phyloP scores from a whole-genome alignment of 106 monocot genomes.

The Allium cepa region DNA sequence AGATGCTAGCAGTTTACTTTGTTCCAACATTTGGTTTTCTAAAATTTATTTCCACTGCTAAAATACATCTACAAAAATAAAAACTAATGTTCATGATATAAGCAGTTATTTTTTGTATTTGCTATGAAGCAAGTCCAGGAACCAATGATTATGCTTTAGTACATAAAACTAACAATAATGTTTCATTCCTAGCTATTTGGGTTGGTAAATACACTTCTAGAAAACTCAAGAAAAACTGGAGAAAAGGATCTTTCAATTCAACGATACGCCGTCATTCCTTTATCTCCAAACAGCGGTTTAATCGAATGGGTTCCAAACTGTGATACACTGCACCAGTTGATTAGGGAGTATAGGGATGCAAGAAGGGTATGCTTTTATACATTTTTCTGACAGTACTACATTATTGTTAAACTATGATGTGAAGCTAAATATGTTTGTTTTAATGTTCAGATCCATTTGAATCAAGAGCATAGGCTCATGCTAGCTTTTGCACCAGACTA shows the following conservation, averaged over 20 bases:
- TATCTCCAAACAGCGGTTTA: slow-evolving; percentile 96
- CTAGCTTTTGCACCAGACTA: slow-evolving; percentile 95
- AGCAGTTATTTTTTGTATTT: too few relatives aligned
- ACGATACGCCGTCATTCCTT: slow-evolving; percentile 93
- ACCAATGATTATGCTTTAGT: too few relatives aligned
- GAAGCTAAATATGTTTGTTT: too few relatives aligned
- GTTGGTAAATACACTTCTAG: slow-evolving; percentile 90
- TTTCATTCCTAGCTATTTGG: slow-evolving; percentile 76
- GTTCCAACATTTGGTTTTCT: too few relatives aligned
- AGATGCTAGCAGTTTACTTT: too few relatives aligned
- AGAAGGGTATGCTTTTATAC: slow-evolving; percentile 54
- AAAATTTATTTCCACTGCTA: too few relatives aligned
- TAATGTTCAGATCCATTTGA: slow-evolving; percentile 69
- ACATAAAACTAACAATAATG: too few relatives aligned
- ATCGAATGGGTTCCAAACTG: slow-evolving; percentile 99
- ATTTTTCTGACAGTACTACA: background rate
- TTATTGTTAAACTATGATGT: background rate
- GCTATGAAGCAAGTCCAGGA: too few relatives aligned
- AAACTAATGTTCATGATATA: too few relatives aligned
- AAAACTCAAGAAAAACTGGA: slow-evolving; percentile 91
- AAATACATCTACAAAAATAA: too few relatives aligned
- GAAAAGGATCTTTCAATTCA: slow-evolving; percentile 98
- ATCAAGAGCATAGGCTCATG: slow-evolving; percentile 96
- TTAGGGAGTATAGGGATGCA: slow-evolving; percentile 90
- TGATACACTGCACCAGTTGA: slow-evolving; percentile 91